Base-by-base conservation (phyloP, 768 basidiomycete genomes). In the Sporobolomyces pararoseus region DNA sequence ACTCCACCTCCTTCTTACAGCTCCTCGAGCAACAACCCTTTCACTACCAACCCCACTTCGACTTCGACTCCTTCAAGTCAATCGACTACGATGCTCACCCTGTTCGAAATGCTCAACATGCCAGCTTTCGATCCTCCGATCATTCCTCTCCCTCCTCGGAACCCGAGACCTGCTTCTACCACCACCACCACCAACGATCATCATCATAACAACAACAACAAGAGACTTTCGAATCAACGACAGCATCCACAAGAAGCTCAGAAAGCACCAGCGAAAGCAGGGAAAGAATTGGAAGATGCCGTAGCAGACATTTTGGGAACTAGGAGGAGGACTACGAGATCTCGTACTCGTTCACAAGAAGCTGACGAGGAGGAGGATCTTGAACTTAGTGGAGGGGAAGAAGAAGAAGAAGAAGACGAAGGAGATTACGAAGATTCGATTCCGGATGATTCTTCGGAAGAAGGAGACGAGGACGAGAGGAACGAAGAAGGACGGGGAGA, bases 381-480 rank as follows among this genome's bases (percentile, higher is more conserved):
- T 25, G 35, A 39, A 35, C n/a, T n/a, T 46, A 39, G 37, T n/a
- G 7, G 34, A 7, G 21, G 4, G 31, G 35, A 35, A 34, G 64
- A 34, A 14, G 59, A 70, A 25, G 51, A 49, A 2, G 68, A 60
- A 17, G 17, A 9, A 9, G 17, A 42, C 17, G 39, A 42, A 32
- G 52, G 31, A 1, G 65, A 70, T 50, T 70, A 70, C 60, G 69
- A 70, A 35, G 69, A 70, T 65, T 70, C 69, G 50, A 70, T 70
- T 35, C 64, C 69, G 35, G 69, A 70, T 31, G 49, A 54, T 21
- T 65, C 64, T 29, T 61, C 63, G 1, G 37, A 44, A 10, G 67
- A 68, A 14, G 66, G 52, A 9, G 49, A 39, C 6, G 54, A 54
- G 9, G 58, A 51, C 5, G 64, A 62, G 59, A 50, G 6, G 64